Conservation (phyloP, 371 early-diverging fungal genomes). For the Mortierella sp. region DNA sequence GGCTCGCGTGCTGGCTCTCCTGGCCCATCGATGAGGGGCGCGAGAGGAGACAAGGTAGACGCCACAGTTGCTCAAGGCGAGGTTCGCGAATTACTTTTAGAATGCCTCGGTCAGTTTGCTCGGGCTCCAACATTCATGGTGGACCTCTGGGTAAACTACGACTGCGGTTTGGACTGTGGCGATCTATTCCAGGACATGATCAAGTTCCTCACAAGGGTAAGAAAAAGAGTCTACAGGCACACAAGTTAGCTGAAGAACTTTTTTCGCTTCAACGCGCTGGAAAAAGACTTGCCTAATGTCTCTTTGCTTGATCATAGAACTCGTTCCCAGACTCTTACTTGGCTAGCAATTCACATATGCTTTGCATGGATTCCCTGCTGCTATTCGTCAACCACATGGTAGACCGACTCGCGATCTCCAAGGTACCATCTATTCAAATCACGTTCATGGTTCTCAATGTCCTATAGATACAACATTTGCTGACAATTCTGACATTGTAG, state of each 20-base stretch:
- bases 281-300: background rate
- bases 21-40: slow-evolving; percentile 36
- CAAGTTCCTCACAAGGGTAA: slow-evolving; percentile 73
- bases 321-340: slow-evolving; percentile 79
- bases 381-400: slow-evolving; percentile 83
- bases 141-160: slow-evolving; percentile 95
- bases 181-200: slow-evolving; percentile 91
- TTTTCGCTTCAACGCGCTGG: no score
- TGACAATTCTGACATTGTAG: slow-evolving; percentile 4
- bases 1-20: slow-evolving; percentile 50
- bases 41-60: slow-evolving; percentile 58
- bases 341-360: slow-evolving; percentile 67
- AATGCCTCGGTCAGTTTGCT: slow-evolving; percentile 79
- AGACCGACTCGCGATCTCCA: slow-evolving; percentile 65
- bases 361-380: slow-evolving; percentile 85
- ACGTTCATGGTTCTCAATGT: background rate
- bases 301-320: slow-evolving; percentile 19
- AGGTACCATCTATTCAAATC: slow-evolving; percentile 21
- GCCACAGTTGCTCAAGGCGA: slow-evolving; percentile 72
- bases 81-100: slow-evolving; percentile 84
- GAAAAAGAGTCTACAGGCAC: no score
- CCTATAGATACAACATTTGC: no score
- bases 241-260: no score
- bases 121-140: slow-evolving; percentile 80
- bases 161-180: slow-evolving; percentile 83